Percentiles rank a stretch among this genome's conserved stretches.
phyloP scores from a whole-genome alignment of 2,329 filamentous ascomycete species.

The Xylaria sp. region DNA sequence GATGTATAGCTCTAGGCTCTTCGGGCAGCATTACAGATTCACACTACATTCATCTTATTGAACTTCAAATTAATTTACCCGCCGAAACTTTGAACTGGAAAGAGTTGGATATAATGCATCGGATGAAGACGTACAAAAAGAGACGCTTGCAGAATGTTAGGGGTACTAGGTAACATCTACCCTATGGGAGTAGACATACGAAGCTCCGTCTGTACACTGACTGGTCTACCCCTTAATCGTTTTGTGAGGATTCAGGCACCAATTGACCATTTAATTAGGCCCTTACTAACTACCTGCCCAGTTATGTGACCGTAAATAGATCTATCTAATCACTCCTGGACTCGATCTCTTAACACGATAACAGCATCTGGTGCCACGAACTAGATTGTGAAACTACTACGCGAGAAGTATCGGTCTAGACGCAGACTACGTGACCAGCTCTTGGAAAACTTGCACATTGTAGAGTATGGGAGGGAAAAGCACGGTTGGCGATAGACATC shows the following conservation, averaged over 20 bases:
- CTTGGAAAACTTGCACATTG: neutral
- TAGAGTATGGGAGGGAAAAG: slow-evolving; percentile 7
- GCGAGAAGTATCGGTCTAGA: neutral
- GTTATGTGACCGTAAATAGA: too few species aligned
- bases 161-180: too few species aligned
- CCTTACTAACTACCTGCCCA: too few species aligned
- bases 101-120: too few species aligned
- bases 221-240: too few species aligned
- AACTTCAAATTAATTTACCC: neutral
- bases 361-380: neutral
- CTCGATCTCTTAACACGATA: neutral
- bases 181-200: too few species aligned
- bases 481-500: neutral
- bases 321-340: too few species aligned
- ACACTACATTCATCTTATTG: neutral
- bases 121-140: too few species aligned
- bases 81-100: neutral
- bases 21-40: neutral
- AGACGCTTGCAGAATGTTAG: too few species aligned
- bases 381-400: neutral
- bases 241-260: too few species aligned
- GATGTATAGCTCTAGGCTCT: neutral
- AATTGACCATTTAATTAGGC: too few species aligned
- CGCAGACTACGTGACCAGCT: neutral
- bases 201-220: too few species aligned